Conservation (phyloP, 2,329 filamentous ascomycete genomes). For the Colletotrichum cordylinicola region DNA sequence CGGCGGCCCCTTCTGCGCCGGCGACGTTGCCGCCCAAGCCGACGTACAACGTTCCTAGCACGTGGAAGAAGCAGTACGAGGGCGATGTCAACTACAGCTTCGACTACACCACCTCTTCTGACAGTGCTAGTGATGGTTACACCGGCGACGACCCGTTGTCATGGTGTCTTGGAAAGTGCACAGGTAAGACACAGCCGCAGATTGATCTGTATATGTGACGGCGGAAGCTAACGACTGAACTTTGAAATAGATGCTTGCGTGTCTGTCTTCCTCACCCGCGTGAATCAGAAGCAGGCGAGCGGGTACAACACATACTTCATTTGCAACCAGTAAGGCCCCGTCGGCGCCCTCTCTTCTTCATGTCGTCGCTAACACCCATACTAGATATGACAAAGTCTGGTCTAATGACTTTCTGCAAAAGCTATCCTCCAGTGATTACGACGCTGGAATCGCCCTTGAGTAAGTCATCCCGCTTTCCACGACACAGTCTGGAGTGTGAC, state of each 20-base stretch:
- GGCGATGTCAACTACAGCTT: neutral
- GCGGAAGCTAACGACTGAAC: neutral
- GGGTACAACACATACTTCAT: neutral
- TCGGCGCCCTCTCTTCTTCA: fast-evolving
- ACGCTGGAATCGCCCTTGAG: neutral
- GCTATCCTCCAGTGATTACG: neutral
- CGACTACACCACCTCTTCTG: neutral
- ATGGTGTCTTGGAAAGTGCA: neutral
- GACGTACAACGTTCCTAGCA: neutral
- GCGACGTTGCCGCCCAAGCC: neutral
- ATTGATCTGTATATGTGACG: fast-evolving
- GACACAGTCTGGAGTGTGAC: no score
- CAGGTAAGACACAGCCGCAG: neutral
- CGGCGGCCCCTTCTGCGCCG: neutral
- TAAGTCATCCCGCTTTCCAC: neutral
- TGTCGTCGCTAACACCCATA: neutral
- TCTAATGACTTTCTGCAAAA: neutral
- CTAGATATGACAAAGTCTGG: neutral
- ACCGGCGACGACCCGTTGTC: neutral
- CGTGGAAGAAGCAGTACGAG: neutral
- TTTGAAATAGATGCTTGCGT: neutral
- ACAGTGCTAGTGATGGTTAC: neutral
- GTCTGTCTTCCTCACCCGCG: neutral
- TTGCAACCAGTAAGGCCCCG: neutral
- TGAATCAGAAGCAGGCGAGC: neutral